Conservation (phyloP, 164 flowering plant genomes). For the Buxus sempervirens region DNA sequence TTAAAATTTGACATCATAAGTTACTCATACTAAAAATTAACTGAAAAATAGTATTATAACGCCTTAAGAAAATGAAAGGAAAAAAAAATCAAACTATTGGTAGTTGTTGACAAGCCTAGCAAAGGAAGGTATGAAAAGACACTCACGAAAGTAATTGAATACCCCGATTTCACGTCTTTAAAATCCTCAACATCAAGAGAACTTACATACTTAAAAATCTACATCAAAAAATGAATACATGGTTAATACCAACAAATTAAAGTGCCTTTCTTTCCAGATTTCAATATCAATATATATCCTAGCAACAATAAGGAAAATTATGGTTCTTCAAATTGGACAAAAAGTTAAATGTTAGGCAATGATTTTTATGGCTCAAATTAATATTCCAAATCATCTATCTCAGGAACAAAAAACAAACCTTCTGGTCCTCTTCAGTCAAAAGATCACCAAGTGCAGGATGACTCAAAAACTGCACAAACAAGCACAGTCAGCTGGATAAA, state of each 20-base stretch:
- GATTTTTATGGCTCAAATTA: background rate
- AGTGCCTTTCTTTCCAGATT: background rate
- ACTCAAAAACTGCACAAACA: conserved; percentile 64
- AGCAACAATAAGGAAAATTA: background rate
- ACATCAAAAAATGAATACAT: background rate
- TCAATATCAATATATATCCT: background rate
- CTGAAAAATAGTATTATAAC: too few species aligned
- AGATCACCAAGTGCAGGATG: conserved; percentile 83
- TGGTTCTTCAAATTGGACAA: background rate
- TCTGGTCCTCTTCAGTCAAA: conserved; percentile 75
- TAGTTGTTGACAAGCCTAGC: background rate
- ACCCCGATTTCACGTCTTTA: conserved; percentile 82
- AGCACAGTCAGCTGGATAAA: conserved; percentile 5
- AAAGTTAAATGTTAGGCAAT: too few species aligned
- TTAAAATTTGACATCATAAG: background rate
- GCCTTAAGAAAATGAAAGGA: background rate
- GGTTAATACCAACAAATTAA: background rate
- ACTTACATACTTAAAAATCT: conserved; percentile 74
- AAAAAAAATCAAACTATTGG: background rate
- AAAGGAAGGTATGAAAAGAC: background rate
- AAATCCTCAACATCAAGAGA: conserved; percentile 85
- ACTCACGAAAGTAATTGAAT: conserved; percentile 83
- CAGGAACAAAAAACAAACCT: conserved; percentile 39
- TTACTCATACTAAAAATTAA: background rate
- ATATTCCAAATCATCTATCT: background rate